Conservation (phyloP, 202 grass and related monocot genomes). For the Panicum hallii region DNA sequence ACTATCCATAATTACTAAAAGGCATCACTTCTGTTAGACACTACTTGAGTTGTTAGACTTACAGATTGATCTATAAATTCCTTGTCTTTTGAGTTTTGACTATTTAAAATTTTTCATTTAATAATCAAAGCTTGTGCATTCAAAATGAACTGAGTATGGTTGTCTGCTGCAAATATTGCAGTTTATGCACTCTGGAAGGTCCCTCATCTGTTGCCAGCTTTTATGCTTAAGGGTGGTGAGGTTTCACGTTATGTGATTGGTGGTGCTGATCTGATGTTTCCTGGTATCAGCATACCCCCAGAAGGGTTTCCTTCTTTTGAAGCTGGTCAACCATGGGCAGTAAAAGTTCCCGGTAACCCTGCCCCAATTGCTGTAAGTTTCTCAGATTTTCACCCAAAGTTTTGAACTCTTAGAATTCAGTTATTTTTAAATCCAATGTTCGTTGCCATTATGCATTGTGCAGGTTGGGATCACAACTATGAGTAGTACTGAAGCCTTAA, state of each 20-base stretch:
- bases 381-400: slow-evolving; percentile 17
- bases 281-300: slow-evolving; percentile 77
- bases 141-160: slow-evolving; percentile 33
- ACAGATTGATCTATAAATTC: slow-evolving; percentile 2
- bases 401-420: slow-evolving; percentile 28
- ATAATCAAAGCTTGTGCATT: slow-evolving; percentile 15
- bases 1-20: slow-evolving; percentile 15
- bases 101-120: slow-evolving; percentile 16
- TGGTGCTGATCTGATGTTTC: slow-evolving; percentile 99
- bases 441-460: slow-evolving; percentile 19
- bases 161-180: slow-evolving; percentile 54
- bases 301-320: slow-evolving; percentile 86
- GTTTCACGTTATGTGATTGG: slow-evolving; percentile 80
- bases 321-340: slow-evolving; percentile 88
- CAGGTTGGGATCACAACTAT: slow-evolving; percentile 88
- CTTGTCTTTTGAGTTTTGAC: background rate
- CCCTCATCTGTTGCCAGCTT: slow-evolving; percentile 81
- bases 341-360: slow-evolving; percentile 90
- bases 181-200: slow-evolving; percentile 95
- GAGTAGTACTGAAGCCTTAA: slow-evolving; percentile 69
- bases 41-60: slow-evolving; percentile 26
- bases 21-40: background rate
- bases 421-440: slow-evolving; percentile 30
- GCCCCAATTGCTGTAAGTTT: slow-evolving; percentile 91
- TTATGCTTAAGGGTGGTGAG: slow-evolving; percentile 92